Evolutionary conservation across 1,139 yeast genomes (phyloP).

Genomic region (Yamadazyma songkhlaensis): DNA sequence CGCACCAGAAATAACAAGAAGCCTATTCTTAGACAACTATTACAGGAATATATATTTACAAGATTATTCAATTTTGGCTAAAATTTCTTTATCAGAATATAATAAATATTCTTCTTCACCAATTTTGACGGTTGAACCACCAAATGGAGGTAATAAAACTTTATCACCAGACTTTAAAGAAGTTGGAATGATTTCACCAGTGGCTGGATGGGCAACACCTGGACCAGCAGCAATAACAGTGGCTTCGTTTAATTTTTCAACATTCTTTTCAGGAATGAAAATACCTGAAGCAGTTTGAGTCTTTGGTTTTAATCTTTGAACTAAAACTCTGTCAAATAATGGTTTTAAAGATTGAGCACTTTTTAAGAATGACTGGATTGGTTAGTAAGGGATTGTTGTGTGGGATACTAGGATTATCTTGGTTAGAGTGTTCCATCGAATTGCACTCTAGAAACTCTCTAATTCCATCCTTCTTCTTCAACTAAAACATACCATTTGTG

Average conservation of each 20-base stretch:
- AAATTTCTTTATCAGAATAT: constrained; percentile 88
- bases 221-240: constrained; percentile 83
- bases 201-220: constrained; percentile 60
- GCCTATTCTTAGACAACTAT: too few species aligned
- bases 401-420: too few species aligned
- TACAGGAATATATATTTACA: constrained; percentile 7
- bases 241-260: constrained; percentile 84
- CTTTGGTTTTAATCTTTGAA: constrained; percentile 90
- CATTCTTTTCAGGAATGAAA: constrained; percentile 95
- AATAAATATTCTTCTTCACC: constrained; percentile 77
- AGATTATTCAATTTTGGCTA: constrained; percentile 71
- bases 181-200: constrained; percentile 69
- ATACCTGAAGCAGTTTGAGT: constrained; percentile 93
- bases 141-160: constrained; percentile 88
- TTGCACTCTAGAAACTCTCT: too few species aligned
- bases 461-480: neutral
- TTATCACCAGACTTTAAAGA: constrained; percentile 85
- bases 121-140: constrained; percentile 83
- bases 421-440: too few species aligned
- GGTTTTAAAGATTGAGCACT: constrained; percentile 88
- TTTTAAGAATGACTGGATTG: constrained; percentile 57
- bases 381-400: constrained; percentile 17
- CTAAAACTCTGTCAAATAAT: constrained; percentile 90
- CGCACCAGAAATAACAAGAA: too few species aligned
- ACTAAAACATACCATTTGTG: constrained; percentile 17